phyloP scores from a whole-genome alignment of 78 protist species.

The Dictyostelium discoideum region DNA sequence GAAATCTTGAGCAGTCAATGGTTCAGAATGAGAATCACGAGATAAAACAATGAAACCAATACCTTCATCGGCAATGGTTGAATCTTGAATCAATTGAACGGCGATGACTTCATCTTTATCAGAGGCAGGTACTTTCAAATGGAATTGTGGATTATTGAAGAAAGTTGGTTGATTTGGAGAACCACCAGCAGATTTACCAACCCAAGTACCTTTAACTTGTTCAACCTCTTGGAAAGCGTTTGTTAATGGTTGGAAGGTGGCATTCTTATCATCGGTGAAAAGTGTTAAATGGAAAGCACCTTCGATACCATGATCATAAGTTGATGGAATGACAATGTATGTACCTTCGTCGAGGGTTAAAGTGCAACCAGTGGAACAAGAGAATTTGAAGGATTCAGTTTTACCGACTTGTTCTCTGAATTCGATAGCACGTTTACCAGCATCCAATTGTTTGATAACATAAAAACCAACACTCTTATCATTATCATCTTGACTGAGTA shows the following conservation, averaged over 20 bases:
- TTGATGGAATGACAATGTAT: slow-evolving; percentile 71
- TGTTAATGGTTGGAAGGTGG: slow-evolving; percentile 32
- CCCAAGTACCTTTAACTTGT: slow-evolving; percentile 75
- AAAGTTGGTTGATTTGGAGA: slow-evolving; percentile 54
- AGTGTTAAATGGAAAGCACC: slow-evolving; percentile 75
- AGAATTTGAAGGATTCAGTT: slow-evolving; percentile 63
- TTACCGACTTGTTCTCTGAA: slow-evolving; percentile 51
- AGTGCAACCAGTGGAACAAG: slow-evolving; percentile 45
- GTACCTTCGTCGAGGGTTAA: slow-evolving; percentile 47
- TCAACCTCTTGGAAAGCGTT: slow-evolving; percentile 41
- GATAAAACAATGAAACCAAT: slow-evolving; percentile 64
- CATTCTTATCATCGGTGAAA: slow-evolving; percentile 65
- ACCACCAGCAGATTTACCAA: slow-evolving; percentile 75
- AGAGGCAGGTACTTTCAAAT: slow-evolving; percentile 27
- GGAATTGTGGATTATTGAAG: slow-evolving; percentile 78
- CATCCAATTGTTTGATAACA: slow-evolving; percentile 53
- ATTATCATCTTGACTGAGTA: slow-evolving; percentile 65
- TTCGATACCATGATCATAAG: slow-evolving; percentile 57
- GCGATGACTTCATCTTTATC: slow-evolving; percentile 7
- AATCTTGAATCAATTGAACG: slow-evolving; percentile 72
- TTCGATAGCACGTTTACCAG: slow-evolving; percentile 60
- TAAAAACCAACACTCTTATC: slow-evolving; percentile 70
- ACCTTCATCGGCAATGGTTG: slow-evolving; percentile 67
- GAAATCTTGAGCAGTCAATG: slow-evolving; percentile 46
- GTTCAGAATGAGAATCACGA: slow-evolving; percentile 42